phyloP scores from a whole-genome alignment of 352 stramenopile species.

The Globisporangium middletonii region DNA sequence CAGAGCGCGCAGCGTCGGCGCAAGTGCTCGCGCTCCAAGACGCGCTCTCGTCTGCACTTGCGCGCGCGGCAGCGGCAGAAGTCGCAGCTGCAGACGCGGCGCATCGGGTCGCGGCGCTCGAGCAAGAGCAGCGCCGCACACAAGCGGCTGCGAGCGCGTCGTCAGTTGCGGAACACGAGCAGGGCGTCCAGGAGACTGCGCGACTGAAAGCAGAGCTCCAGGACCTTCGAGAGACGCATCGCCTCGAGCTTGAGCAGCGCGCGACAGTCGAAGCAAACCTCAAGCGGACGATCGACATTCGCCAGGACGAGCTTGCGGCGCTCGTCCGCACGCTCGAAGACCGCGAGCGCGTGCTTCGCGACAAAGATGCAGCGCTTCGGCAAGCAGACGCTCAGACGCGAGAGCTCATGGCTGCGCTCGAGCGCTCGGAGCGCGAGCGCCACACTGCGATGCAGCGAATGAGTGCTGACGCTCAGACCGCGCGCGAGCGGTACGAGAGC shows the following conservation, averaged over 20 bases:
- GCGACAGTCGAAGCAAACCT: slow-evolving; percentile 9
- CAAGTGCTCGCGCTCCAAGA: slow-evolving; percentile 26
- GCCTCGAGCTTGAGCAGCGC: background rate
- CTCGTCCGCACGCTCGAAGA: slow-evolving; percentile 15
- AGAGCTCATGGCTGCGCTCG: slow-evolving; percentile 3
- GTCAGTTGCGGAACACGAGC: background rate
- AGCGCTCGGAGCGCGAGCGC: slow-evolving; percentile 5
- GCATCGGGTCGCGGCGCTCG: slow-evolving; percentile 7
- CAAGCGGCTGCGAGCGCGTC: too few species aligned
- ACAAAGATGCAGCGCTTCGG: slow-evolving; percentile 12
- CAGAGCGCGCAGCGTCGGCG: slow-evolving; percentile 2
- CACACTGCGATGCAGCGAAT: slow-evolving; percentile 9
- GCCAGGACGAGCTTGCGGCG: slow-evolving; percentile 12
- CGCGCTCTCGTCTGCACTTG: slow-evolving; percentile 15
- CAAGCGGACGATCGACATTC: slow-evolving; percentile 13
- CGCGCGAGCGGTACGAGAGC: slow-evolving; percentile 33
- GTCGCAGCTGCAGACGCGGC: slow-evolving; percentile 20
- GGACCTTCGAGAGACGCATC: slow-evolving; percentile 5
- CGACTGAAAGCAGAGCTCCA: slow-evolving; percentile 1
- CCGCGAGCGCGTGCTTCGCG: slow-evolving; percentile 16
- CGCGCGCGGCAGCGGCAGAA: slow-evolving; percentile 21
- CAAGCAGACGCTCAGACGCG: background rate
- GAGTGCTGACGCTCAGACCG: slow-evolving; percentile 16
- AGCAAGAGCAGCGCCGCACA: background rate
- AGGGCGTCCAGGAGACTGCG: background rate